Conservation (phyloP, 164 flowering plant genomes). For the Vitis rupestris region DNA sequence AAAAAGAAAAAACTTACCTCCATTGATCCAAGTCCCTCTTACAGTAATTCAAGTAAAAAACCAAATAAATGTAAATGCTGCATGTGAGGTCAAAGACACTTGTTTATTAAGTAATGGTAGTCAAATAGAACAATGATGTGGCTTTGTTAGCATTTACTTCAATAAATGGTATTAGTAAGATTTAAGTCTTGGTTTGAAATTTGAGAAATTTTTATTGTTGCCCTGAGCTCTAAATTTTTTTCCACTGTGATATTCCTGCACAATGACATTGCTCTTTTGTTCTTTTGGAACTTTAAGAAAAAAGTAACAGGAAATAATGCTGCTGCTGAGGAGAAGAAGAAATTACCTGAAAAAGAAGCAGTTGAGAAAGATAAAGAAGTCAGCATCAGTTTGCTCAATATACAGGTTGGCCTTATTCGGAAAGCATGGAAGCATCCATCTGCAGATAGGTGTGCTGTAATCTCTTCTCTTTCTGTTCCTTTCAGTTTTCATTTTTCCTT, state of each 20-base stretch:
- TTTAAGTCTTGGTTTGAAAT: background rate
- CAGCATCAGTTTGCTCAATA: conserved; percentile 73
- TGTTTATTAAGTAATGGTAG: too few species aligned
- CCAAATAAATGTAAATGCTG: too few species aligned
- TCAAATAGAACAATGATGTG: too few species aligned
- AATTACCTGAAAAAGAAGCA: conserved; percentile 47
- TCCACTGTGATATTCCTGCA: background rate
- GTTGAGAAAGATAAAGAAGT: conserved; percentile 63
- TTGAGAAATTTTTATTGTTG: background rate
- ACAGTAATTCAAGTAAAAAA: too few species aligned
- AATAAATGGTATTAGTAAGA: too few species aligned
- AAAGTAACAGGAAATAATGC: conserved; percentile 39
- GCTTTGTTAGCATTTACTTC: too few species aligned
- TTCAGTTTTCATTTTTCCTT: background rate
- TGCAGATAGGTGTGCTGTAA: conserved; percentile 80
- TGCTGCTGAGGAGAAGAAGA: conserved; percentile 53
- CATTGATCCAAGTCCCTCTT: too few species aligned
- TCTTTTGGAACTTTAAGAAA: conserved; percentile 32
- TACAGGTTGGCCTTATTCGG: conserved; percentile 86
- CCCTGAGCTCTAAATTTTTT: background rate
- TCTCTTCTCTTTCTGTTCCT: background rate
- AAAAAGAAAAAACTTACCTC: too few species aligned
- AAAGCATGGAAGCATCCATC: conserved; percentile 99
- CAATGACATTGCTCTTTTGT: conserved; percentile 8
- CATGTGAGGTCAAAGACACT: too few species aligned